Conservation (phyloP, 164 flowering plant species). For the Saururus chinensis region DNA sequence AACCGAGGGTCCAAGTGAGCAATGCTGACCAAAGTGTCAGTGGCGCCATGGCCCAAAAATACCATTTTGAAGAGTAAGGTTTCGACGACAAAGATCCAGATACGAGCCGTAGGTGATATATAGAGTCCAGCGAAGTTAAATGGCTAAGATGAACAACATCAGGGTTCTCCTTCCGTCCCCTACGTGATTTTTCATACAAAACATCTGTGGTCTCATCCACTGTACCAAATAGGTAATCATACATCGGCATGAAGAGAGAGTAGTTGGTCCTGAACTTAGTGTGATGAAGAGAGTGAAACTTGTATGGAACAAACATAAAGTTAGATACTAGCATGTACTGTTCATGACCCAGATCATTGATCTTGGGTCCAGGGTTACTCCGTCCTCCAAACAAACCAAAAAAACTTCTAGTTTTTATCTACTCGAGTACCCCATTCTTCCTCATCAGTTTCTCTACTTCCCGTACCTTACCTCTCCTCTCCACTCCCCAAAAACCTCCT, state of each 20-base stretch:
- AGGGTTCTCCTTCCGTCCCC: slow-evolving; percentile 19
- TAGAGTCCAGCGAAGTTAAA: slow-evolving; percentile 36
- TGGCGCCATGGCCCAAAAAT: slow-evolving; percentile 42
- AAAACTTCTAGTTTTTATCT: no score
- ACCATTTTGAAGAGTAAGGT: slow-evolving; percentile 43
- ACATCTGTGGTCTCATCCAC: slow-evolving; percentile 33
- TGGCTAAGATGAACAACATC: slow-evolving; percentile 53
- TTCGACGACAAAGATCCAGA: slow-evolving; percentile 34
- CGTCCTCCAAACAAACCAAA: no score
- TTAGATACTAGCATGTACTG: no score
- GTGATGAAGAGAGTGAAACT: slow-evolving; percentile 28
- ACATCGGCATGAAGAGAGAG: slow-evolving; percentile 46
- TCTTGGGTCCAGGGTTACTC: no score
- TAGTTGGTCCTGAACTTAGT: slow-evolving; percentile 44
- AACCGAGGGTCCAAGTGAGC: slow-evolving; percentile 32
- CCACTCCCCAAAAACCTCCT: no score
- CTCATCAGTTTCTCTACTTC: no score
- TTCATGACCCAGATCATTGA: no score
- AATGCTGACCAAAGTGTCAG: slow-evolving; percentile 30
- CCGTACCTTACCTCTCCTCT: no score
- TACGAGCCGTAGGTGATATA: slow-evolving; percentile 39
- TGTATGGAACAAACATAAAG: neutral
- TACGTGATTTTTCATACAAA: slow-evolving; percentile 24
- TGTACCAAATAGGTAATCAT: slow-evolving; percentile 47
- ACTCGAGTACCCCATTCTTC: no score